Evolutionary conservation across 1,284 basidiomycete species (phyloP), one percentile per base, ranked within the genome.

Genomic region (Trametes sp.): DNA sequence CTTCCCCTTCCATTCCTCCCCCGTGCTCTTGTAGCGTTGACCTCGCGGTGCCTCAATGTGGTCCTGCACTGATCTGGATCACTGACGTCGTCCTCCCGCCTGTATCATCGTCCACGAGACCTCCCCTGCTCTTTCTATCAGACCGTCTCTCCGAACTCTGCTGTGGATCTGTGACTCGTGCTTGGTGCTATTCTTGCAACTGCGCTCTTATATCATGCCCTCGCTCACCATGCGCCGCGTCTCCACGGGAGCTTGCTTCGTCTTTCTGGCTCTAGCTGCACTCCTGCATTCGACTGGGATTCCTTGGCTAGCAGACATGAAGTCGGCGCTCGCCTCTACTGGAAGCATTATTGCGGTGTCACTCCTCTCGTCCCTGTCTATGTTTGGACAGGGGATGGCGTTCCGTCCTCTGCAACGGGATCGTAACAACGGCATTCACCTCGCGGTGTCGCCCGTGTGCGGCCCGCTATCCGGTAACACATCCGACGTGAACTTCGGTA

Each of bases 401-500:
- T 28, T 33, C 23, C 21, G 16, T 16, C 11, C 31, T 1, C 24
- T 49, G 4, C 49, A 50, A 13, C 35, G 45, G 6, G 61, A 62
- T 14, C 62, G 33, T 46, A 75, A 73, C 61, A 65, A 71, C 53
- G 69, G 72, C 21, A 72, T 80, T 24, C 76, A 76, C 53, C 75
- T 81, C 23, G 78, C 79, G 19, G 74, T 80, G 2, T 66, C 67
- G 11, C 78, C 78, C 21, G 62, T 65, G 2, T 81, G 79, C 59
- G 79, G 78, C 3, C 54, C 65, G 1, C 63, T 79, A 0, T 65
- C 63, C 24, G 78, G 77, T 0, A 73, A 68, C 28, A 70, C 74
- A 13, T 69, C 77, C 2, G 78, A 81, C 60, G 72, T 78, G 9
- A 81, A 78, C 53, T 75, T 75, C 0, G 80, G 79, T 0, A 64